phyloP scores from a whole-genome alignment of 257 asterid genomes.

The Salvia hispanica region DNA sequence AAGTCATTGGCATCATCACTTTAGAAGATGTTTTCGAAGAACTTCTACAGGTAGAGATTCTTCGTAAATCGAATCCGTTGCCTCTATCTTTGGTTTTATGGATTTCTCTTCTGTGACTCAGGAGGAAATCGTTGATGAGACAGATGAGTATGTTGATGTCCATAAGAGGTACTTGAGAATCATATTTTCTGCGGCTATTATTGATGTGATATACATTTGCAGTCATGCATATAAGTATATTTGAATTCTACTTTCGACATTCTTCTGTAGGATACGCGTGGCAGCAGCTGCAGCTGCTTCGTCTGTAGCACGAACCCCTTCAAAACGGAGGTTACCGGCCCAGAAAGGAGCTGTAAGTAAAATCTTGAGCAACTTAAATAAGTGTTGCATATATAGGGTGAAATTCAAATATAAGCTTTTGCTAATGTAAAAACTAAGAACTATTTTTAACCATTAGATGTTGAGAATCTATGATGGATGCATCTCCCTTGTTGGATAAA shows the following conservation, averaged over 20 bases:
- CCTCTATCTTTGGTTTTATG: background rate
- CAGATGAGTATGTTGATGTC: conserved; percentile 90
- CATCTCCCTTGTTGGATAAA: too few species aligned
- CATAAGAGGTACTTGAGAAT: conserved; percentile 44
- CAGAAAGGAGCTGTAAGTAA: conserved; percentile 66
- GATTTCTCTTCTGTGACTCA: conserved; percentile 34
- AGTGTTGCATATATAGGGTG: too few species aligned
- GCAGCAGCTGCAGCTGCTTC: conserved; percentile 99
- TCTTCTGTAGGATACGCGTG: conserved; percentile 62
- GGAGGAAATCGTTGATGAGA: conserved; percentile 97
- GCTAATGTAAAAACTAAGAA: too few species aligned
- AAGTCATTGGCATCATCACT: conserved; percentile 87
- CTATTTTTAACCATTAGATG: too few species aligned
- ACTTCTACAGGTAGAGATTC: conserved; percentile 68
- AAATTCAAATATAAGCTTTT: too few species aligned
- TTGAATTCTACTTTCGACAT: too few species aligned
- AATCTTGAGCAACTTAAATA: too few species aligned
- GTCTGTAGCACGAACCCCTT: conserved; percentile 84
- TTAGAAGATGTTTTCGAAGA: conserved; percentile 97
- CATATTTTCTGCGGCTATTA: too few species aligned
- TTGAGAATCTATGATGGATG: too few species aligned
- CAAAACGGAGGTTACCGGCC: conserved; percentile 61
- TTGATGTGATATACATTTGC: too few species aligned
- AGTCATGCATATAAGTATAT: too few species aligned
- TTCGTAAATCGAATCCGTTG: conserved; percentile 4